phyloP scores from a whole-genome alignment of 2,329 filamentous ascomycete genomes.

The Myriosclerotinia scirpicola region DNA sequence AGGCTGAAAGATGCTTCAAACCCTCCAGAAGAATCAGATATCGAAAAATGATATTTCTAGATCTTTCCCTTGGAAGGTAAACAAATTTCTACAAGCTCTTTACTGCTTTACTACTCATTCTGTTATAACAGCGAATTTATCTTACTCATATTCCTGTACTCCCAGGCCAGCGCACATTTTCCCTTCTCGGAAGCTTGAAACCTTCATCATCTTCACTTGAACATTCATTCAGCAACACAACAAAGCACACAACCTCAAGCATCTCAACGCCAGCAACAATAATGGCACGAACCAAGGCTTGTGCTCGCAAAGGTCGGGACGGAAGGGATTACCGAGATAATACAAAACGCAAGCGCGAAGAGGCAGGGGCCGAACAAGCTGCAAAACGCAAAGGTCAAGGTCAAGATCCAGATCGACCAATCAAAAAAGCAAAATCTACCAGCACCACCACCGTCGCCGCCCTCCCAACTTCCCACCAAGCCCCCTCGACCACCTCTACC shows the following conservation, averaged over 20 bases:
- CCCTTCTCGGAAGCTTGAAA: background rate
- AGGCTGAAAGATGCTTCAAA: slow-evolving; percentile 1
- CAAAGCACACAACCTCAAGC: slow-evolving; percentile 5
- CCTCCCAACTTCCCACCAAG: background rate
- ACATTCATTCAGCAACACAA: background rate
- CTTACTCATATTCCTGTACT: background rate
- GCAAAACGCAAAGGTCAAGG: slow-evolving; percentile 19
- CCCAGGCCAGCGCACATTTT: background rate
- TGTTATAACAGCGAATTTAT: background rate
- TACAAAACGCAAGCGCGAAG: slow-evolving; percentile 21
- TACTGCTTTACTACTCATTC: background rate
- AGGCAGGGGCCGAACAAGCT: background rate
- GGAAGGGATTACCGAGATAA: slow-evolving; percentile 7
- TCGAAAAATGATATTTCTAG: background rate
- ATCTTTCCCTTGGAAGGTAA: background rate
- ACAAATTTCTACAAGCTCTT: background rate
- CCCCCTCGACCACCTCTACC: background rate
- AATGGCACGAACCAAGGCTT: slow-evolving; percentile 25
- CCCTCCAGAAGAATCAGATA: background rate
- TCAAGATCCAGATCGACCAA: slow-evolving; percentile 16
- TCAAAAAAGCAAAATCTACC: slow-evolving; percentile 18
- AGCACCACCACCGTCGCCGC: background rate
- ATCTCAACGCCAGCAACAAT: background rate
- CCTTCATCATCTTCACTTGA: background rate
- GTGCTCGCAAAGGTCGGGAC: slow-evolving; percentile 10